phyloP scores from a whole-genome alignment of 768 basidiomycete species.

The Gautieria morchelliformis region DNA sequence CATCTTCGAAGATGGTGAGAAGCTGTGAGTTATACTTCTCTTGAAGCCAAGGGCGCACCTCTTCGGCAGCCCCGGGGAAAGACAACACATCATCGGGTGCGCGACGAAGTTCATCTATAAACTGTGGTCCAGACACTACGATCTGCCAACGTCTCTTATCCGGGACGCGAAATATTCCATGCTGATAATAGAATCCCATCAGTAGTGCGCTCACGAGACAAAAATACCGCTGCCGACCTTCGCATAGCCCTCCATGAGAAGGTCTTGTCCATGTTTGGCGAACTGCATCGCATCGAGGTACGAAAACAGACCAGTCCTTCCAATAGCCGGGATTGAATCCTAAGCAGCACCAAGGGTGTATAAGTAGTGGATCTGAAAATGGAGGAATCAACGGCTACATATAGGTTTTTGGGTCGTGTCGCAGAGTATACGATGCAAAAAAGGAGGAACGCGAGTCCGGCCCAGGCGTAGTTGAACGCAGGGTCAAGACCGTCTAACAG shows the following conservation, averaged over 20 bases:
- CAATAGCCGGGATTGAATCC: background rate
- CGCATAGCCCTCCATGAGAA: slow-evolving; percentile 17
- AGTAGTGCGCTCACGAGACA: no score
- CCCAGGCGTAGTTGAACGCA: no score
- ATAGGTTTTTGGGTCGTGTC: no score
- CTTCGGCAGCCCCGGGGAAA: background rate
- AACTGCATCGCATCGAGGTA: slow-evolving; percentile 15
- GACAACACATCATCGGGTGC: slow-evolving; percentile 8
- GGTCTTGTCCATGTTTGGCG: slow-evolving; percentile 8
- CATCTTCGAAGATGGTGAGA: background rate
- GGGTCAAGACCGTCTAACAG: no score
- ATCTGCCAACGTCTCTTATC: background rate
- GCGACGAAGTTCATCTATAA: slow-evolving; percentile 1
- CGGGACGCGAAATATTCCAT: background rate
- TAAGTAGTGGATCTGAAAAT: no score
- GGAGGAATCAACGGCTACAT: no score
- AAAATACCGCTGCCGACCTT: no score
- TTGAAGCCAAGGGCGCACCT: background rate
- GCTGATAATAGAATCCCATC: no score
- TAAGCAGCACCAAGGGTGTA: background rate
- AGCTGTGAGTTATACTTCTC: background rate
- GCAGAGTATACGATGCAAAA: no score
- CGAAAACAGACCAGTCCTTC: background rate
- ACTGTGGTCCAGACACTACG: background rate
- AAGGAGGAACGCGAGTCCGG: no score